Conservation (phyloP, 148 eudicot genomes). For the Amaranthus hypochondriacus region DNA sequence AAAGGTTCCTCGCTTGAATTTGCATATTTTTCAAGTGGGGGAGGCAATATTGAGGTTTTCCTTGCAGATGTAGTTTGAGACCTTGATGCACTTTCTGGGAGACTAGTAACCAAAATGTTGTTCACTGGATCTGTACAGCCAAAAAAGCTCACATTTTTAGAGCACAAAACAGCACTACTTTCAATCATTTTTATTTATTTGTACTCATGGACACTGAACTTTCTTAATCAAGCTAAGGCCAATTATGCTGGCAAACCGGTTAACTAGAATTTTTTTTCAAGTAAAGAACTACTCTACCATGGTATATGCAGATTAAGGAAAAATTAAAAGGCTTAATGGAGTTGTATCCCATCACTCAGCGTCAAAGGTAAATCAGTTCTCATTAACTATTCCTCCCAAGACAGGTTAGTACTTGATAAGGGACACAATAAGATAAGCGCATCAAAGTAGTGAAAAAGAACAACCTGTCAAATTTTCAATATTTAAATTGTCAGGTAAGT, state of each 20-base stretch:
- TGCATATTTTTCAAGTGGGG: conserved; percentile 66
- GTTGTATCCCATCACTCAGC: not conserved
- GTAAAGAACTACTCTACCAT: no score
- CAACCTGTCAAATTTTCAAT: not conserved
- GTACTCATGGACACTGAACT: no score
- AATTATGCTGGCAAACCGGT: no score
- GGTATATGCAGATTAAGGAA: no score
- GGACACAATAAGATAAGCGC: not conserved
- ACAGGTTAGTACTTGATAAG: not conserved
- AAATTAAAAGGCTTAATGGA: not conserved
- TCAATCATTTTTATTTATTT: no score
- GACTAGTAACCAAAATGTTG: conserved; percentile 54
- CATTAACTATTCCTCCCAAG: not conserved
- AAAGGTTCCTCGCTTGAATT: conserved; percentile 46
- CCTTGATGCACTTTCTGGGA: conserved; percentile 37
- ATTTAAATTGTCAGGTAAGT: not conserved
- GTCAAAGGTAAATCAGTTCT: not conserved
- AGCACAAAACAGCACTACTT: no score
- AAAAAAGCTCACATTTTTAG: conserved; percentile 5
- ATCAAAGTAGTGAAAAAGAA: not conserved
- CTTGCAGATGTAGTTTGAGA: conserved; percentile 36
- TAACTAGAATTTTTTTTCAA: no score
- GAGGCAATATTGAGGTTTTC: conserved; percentile 48
- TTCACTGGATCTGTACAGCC: conserved; percentile 67
- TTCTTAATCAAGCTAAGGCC: no score